Evolutionary conservation across 192 early-diverging fungal genomes (phyloP), one percentile per base, ranked within the genome.

Genomic region (Backusella tarrabulga): DNA sequence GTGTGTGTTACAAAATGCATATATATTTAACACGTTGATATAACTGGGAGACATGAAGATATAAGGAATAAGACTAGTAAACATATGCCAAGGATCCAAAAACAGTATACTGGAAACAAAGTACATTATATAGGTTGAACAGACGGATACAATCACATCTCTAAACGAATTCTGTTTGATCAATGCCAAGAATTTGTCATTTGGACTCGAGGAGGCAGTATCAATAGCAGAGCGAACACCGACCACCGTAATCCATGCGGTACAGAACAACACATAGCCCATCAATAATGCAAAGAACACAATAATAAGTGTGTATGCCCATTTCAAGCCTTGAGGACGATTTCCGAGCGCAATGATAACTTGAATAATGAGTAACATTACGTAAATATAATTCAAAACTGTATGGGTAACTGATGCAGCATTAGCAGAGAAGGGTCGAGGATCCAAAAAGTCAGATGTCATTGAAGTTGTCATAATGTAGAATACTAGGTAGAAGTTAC

Each of bases 261-360:
- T 83, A 73, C 77, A 78, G 63, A 79, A 83, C 23, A 86, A 6
- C 14, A 82, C 67, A 66, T 82, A 82, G 19, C 56, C 80, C 80
- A 87, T 88, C 35, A 90, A 82, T 8, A 88, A 8, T 7, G 83
- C 82, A 81, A 86, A 89, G 68, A 88, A 83, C 15, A 80, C 35
- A 88, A 96, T 95, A 44, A 88, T 90, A n/a, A 85, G 71, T 26
- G 87, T 90, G 77, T 96, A 97, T 34, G 97, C 88, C 52, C 85
- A 85, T 82, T 89, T 93, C 19, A 89, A 80, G 14, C 95, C 97
- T 83, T 99, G 95, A 63, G 98, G 98, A 54, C 97, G 90, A 84
- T 99, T 99, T 75, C 98, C 98, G 79, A 99, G 85, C 76, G 96
- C 92, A 26, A 93, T 87, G 42, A 99, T 93, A 81, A 99, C 93